phyloP scores from a whole-genome alignment of 768 basidiomycete species.

The Mycena epipterygia region DNA sequence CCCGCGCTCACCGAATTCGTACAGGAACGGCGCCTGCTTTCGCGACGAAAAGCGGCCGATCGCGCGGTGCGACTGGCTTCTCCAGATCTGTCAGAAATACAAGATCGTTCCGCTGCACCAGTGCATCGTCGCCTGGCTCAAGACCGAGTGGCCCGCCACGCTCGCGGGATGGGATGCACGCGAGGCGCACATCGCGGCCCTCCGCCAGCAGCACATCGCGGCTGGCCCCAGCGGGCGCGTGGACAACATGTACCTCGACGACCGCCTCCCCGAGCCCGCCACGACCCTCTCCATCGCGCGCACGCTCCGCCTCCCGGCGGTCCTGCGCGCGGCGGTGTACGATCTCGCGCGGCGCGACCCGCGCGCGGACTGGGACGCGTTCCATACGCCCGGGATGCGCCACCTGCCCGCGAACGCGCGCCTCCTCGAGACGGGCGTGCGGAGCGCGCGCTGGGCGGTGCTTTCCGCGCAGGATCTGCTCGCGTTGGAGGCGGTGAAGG shows the following conservation, averaged over 20 bases:
- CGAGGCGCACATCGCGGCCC: neutral
- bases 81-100: constrained; percentile 7
- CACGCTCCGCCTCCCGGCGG: neutral
- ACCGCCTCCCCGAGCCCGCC: constrained; percentile 17
- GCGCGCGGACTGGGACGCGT: constrained; percentile 10
- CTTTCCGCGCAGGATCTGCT: constrained; percentile 9
- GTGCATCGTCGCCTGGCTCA: neutral
- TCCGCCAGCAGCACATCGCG: neutral
- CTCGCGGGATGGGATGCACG: constrained; percentile 12
- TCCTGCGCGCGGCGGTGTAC: constrained; percentile 6
- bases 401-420: neutral
- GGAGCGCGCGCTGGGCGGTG: constrained; percentile 8
- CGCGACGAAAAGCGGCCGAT: constrained; percentile 4
- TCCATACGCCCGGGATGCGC: neutral
- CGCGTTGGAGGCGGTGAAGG: neutral
- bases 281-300: neutral
- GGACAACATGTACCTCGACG: constrained; percentile 10
- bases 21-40: neutral
- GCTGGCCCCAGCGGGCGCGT: constrained; percentile 4
- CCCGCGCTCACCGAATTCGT: neutral
- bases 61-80: constrained; percentile 13
- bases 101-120: constrained; percentile 3
- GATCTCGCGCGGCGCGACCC: constrained; percentile 16
- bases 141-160: constrained; percentile 2
- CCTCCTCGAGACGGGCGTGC: neutral